Evolutionary conservation across 495 filamentous ascomycete species (phyloP).

Genomic region (Daldinia decipiens): DNA sequence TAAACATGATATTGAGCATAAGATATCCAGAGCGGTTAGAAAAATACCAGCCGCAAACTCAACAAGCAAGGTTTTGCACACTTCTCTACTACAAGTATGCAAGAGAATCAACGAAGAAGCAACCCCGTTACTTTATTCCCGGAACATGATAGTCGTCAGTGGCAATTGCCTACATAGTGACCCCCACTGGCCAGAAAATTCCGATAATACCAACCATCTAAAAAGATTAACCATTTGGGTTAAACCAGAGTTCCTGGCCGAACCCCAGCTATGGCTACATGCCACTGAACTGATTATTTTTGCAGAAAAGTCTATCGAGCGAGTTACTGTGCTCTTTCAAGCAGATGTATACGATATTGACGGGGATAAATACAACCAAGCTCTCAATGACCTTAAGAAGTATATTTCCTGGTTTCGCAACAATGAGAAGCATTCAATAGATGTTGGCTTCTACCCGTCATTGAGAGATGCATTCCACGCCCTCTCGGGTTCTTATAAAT

Average conservation of each 20-base stretch:
- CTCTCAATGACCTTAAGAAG: too few relatives aligned
- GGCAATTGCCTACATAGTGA: not conserved
- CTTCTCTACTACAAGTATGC: not conserved
- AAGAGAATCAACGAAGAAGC: not conserved
- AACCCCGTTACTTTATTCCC: not conserved
- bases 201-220: not conserved
- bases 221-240: not conserved
- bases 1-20: not conserved
- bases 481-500: not conserved
- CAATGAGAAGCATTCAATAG: not conserved
- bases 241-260: not conserved
- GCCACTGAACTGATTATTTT: not conserved
- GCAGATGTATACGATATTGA: not conserved
- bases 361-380: not conserved
- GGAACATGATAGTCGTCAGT: not conserved
- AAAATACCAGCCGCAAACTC: not conserved
- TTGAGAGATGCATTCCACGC: not conserved
- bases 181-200: not conserved
- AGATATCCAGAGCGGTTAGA: not conserved
- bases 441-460: not conserved
- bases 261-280: not conserved
- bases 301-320: not conserved
- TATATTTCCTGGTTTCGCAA: too few relatives aligned
- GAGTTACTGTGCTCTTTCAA: not conserved
- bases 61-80: not conserved